Evolutionary conservation across 441 rosid genomes (phyloP).

Genomic region (Adansonia grandidieri): DNA sequence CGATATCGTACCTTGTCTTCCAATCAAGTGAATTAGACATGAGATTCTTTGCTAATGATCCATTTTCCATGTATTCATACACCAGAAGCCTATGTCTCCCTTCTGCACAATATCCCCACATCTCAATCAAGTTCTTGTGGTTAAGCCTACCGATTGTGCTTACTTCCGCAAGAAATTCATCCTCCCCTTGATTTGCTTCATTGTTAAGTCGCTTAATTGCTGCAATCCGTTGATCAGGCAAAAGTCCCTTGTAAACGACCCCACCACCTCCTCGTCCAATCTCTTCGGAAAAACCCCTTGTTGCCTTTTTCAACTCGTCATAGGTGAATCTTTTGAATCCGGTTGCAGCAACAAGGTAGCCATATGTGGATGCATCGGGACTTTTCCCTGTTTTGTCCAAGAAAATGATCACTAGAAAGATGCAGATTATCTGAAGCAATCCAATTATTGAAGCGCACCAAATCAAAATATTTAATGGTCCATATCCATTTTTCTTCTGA

Average conservation of each 20-base stretch:
- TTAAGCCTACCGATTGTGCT: slow-evolving; percentile 20
- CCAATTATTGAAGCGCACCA: slow-evolving; percentile 31
- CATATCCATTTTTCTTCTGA: neutral
- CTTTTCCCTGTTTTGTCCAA: slow-evolving; percentile 4
- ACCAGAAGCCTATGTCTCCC: slow-evolving; percentile 16
- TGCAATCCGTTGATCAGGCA: slow-evolving; percentile 10
- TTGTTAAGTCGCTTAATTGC: slow-evolving; percentile 17
- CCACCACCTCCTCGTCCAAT: slow-evolving; percentile 18
- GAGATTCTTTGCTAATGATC: slow-evolving; percentile 13
- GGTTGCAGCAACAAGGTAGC: slow-evolving; percentile 8
- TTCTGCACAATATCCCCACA: slow-evolving; percentile 21
- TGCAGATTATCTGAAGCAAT: slow-evolving; percentile 26
- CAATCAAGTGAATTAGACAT: neutral
- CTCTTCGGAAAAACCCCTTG: neutral
- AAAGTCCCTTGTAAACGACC: slow-evolving; percentile 21
- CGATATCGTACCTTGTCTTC: slow-evolving; percentile 5
- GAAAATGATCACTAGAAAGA: slow-evolving; percentile 27
- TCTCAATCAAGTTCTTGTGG: slow-evolving; percentile 23
- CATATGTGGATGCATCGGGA: neutral
- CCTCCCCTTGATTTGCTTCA: slow-evolving; percentile 16
- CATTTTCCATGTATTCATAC: slow-evolving; percentile 17
- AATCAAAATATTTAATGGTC: slow-evolving; percentile 17
- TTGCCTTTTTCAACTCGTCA: slow-evolving; percentile 5
- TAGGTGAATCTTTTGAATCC: slow-evolving; percentile 9
- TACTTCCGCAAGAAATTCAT: slow-evolving; percentile 16